Evolutionary conservation across 345 rosid species (phyloP), one percentile per base, ranked within the genome.

Genomic region (Gossypium raimondii): DNA sequence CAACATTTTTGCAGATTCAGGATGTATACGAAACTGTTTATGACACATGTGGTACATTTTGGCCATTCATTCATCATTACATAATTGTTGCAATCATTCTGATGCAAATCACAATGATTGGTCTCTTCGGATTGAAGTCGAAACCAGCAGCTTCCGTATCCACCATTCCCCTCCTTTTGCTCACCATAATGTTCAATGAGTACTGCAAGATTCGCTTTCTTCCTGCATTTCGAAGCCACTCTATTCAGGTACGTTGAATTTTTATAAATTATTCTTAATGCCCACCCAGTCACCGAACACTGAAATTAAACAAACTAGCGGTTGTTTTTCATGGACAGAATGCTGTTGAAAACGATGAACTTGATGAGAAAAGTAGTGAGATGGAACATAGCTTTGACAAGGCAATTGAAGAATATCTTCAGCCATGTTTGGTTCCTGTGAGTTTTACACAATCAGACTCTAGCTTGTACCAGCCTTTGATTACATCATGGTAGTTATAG

Each of bases 31-130:
- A 83, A 62, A 87, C 86, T 48, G 79, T 69, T 41, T 92, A 91
- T 64, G 97, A 94, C 76, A 92, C 98, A 0, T 89, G 89, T 52
- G 97, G 98, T 71, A 62, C 78, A 51, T 89, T 83, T 74, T 94
- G 97, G 95, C 97, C 97, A 52, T 81, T 78, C 78, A 82, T 92
- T 78, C 97, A 91, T 83, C 98, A 90, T 59, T 91, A 86, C 55
- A 86, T 91, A 38, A 72, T 83, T 51, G 84, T 86, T 11, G 86
- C 90, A n/a, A 85, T 92, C 3, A 81, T 89, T 81, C 91, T 94
- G 50, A 94, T 92, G 98, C 98, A 94, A 87, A 71, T 92, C 74
- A 92, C 92, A 0, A 92, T 90, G 97, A 89, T 94, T 51, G 97
- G 98, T 52, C 89, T 91, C 70, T 94, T 94, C 34, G 92, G 97